These are phyloP conservation scores for Rhynchosporium agropyri DNA, from an alignment of 2,329 filamentous ascomycete species.

Conservation along the genomic window DNA sequence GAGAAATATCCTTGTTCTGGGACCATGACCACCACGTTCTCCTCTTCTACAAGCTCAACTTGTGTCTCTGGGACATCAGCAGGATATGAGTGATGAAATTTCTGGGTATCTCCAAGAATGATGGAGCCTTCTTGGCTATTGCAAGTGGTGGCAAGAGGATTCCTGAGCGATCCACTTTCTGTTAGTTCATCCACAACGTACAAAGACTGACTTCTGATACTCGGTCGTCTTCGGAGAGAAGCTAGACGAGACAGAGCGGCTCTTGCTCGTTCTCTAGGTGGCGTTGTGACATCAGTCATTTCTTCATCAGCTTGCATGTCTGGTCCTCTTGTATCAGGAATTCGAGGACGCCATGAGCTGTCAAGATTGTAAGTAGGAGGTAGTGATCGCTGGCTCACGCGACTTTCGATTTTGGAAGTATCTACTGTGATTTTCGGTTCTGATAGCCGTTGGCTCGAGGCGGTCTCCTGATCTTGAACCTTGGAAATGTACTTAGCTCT, in stretches of 20 bases:
- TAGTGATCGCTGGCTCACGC: background rate
- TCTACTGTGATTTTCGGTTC: background rate
- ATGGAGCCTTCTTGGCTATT: constrained; percentile 18
- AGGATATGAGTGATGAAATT: constrained; percentile 10
- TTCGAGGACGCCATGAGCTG: constrained; percentile 26
- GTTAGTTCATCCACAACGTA: background rate
- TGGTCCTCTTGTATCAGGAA: constrained; percentile 20
- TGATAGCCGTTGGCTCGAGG: background rate
- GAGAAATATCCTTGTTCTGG: constrained; percentile 19
- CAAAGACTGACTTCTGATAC: constrained; percentile 16
- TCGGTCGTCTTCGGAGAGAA: constrained; percentile 8
- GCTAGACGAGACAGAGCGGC: background rate
- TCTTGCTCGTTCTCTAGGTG: background rate
- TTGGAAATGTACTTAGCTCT: background rate
- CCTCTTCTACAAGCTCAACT: constrained; percentile 10
- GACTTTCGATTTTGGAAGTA: background rate
- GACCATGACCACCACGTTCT: constrained; percentile 15
- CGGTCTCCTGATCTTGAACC: background rate
- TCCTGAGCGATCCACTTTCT: background rate
- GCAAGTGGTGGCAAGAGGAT: background rate
- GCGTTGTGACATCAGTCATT: constrained; percentile 26
- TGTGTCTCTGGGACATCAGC: constrained; percentile 20
- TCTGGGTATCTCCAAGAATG: constrained; percentile 15
- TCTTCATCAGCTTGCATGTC: constrained; percentile 33
- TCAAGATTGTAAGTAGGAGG: background rate